Conservation (phyloP, 176 grass and related monocot genomes). For the Elymus sibiricus region DNA sequence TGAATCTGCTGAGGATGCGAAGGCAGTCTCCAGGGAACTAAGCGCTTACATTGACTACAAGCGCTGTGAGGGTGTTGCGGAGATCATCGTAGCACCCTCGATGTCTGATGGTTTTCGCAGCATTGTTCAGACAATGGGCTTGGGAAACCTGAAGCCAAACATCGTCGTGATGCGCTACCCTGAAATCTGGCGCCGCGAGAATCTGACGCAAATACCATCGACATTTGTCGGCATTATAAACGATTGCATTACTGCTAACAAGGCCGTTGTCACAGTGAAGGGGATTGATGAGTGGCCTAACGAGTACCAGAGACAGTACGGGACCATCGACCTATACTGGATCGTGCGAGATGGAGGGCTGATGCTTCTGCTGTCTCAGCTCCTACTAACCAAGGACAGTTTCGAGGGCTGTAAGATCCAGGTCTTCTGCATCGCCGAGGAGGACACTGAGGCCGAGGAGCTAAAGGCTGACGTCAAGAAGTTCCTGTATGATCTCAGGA, state of each 20-base stretch:
- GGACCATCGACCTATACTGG: constrained; percentile 92
- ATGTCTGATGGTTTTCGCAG: constrained; percentile 77
- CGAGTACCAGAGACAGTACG: constrained; percentile 79
- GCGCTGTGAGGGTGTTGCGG: constrained; percentile 79
- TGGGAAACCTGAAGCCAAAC: constrained; percentile 96
- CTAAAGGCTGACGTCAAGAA: constrained; percentile 85
- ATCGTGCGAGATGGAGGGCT: constrained; percentile 87
- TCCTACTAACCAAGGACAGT: constrained; percentile 80
- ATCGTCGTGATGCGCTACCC: constrained; percentile 92
- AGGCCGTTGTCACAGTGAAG: constrained; percentile 91
- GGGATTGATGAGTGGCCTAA: constrained; percentile 97
- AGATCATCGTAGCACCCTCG: constrained; percentile 82
- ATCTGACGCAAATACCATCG: constrained; percentile 74
- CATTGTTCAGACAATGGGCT: constrained; percentile 88
- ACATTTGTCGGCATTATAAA: constrained; percentile 93
- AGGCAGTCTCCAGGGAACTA: constrained; percentile 46
- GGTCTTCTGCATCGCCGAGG: constrained; percentile 95
- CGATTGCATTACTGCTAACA: constrained; percentile 91
- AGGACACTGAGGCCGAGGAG: constrained; percentile 73
- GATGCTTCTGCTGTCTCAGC: constrained; percentile 93
- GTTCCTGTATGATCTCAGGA: constrained; percentile 84
- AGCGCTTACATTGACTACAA: constrained; percentile 89
- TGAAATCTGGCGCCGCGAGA: constrained; percentile 89
- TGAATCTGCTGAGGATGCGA: constrained; percentile 72
- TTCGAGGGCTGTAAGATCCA: constrained; percentile 94